Evolutionary conservation across 805 yeast species (phyloP).

Genomic region (Saturnispora diversa): DNA sequence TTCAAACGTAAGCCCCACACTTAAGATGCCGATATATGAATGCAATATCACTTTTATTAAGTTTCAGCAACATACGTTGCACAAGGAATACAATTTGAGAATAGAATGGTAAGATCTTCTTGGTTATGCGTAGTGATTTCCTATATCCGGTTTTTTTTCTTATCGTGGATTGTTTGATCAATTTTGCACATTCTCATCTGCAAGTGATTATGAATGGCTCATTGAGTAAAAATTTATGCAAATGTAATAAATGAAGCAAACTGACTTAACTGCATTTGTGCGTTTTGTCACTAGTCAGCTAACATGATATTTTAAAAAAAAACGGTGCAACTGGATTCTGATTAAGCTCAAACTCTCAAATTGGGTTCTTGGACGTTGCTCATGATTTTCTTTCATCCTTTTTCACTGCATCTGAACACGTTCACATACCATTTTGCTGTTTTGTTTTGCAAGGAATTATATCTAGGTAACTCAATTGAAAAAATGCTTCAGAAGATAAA

Average conservation of each 20-base stretch:
- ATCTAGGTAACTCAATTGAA: conserved; percentile 37
- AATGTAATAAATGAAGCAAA: conserved; percentile 80
- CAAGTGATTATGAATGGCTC: conserved; percentile 3
- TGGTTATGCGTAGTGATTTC: no score
- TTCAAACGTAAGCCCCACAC: no score
- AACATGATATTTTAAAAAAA: conserved; percentile 58
- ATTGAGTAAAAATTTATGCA: conserved; percentile 47
- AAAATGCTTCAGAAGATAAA: conserved; percentile 47
- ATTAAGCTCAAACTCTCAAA: conserved; percentile 53
- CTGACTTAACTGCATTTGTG: conserved; percentile 69
- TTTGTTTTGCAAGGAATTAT: conserved; percentile 49
- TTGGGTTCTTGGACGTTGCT: conserved; percentile 74
- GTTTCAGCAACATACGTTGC: no score
- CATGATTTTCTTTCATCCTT: conserved; percentile 48
- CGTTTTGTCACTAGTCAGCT: conserved; percentile 86
- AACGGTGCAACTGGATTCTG: conserved; percentile 51
- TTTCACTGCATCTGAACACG: conserved; percentile 37
- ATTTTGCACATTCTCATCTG: conserved; percentile 77
- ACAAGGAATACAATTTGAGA: no score
- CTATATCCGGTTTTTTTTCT: no score
- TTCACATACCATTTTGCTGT: no score
- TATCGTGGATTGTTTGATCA: no score
- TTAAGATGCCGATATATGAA: no score
- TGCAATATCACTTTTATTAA: no score
- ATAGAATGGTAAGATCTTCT: conserved; percentile 73